phyloP scores from a whole-genome alignment of 2,329 filamentous ascomycete species.

The Fonsecaea erecta region DNA sequence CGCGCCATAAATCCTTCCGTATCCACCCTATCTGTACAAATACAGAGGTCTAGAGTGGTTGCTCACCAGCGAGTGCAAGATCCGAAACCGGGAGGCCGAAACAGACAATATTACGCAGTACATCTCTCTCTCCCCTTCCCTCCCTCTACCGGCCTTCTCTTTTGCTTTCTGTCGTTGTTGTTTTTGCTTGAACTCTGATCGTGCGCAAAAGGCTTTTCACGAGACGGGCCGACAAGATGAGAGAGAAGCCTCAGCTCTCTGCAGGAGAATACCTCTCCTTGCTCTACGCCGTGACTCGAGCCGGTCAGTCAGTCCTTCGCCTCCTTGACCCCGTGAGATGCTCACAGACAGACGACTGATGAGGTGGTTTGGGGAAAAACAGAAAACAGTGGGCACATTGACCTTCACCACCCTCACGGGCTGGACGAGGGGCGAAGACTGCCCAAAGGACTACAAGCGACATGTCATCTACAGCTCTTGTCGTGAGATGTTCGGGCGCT shows the following conservation, averaged over 20 bases:
- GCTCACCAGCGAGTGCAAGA: neutral
- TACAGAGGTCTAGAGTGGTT: neutral
- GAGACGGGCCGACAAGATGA: neutral
- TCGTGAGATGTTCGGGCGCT: neutral
- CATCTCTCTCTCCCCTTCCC: too few species aligned
- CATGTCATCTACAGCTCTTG: constrained; percentile 24
- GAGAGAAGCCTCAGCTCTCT: constrained; percentile 5
- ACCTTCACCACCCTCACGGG: constrained; percentile 21
- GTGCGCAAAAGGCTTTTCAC: neutral
- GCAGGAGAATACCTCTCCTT: constrained; percentile 10
- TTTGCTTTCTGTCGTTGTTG: too few species aligned
- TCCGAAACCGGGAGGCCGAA: too few species aligned
- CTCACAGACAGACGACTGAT: neutral
- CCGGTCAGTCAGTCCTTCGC: constrained; percentile 1
- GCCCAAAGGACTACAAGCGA: constrained; percentile 18
- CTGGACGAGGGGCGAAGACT: constrained; percentile 22
- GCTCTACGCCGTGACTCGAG: neutral
- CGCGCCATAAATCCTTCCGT: neutral
- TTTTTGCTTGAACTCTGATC: neutral
- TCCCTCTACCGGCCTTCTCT: neutral
- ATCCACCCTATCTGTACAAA: neutral
- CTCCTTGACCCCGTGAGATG: neutral
- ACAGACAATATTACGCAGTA: too few species aligned
- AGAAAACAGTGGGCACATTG: constrained; percentile 15
- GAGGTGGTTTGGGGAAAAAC: too few species aligned